These are phyloP conservation scores for Sporothrix schenckii DNA, from an alignment of 2,329 filamentous ascomycete genomes.

Conservation along the genomic window DNA sequence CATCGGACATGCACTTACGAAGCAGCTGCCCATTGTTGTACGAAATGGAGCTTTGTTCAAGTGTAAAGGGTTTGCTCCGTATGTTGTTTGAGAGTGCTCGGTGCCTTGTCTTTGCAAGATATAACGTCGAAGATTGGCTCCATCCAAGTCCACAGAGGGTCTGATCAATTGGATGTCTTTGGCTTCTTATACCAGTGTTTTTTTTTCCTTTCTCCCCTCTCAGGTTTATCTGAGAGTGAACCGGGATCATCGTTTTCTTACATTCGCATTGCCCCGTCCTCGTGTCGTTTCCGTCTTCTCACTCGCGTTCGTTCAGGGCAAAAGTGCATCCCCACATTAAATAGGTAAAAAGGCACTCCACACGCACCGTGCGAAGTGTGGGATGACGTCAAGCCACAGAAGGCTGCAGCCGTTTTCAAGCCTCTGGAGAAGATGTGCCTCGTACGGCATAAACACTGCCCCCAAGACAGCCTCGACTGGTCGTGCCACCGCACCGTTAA, in stretches of 20 bases:
- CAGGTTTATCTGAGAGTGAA: neutral
- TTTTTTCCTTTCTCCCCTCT: neutral
- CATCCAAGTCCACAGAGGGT: neutral
- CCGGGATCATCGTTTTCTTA: neutral
- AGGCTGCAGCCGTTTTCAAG: neutral
- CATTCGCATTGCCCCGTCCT: neutral
- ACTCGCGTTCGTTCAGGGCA: neutral
- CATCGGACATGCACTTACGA: neutral
- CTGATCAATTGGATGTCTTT: neutral
- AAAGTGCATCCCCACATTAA: neutral
- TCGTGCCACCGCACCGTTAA: neutral
- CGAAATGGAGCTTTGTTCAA: too few species aligned
- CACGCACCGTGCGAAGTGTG: too few species aligned
- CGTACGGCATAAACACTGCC: too few species aligned
- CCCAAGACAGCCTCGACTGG: too few species aligned
- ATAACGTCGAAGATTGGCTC: neutral
- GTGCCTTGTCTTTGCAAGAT: constrained; percentile 5
- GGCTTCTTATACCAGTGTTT: neutral
- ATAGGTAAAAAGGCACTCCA: neutral
- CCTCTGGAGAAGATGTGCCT: neutral
- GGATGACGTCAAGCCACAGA: too few species aligned
- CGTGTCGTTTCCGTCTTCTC: neutral
- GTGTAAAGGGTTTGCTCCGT: neutral
- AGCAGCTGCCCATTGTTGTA: constrained; percentile 20
- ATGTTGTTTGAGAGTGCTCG: too few species aligned